Conservation (phyloP, 2,329 filamentous ascomycete genomes). For the Paraphaeosphaeria sporulosa region DNA sequence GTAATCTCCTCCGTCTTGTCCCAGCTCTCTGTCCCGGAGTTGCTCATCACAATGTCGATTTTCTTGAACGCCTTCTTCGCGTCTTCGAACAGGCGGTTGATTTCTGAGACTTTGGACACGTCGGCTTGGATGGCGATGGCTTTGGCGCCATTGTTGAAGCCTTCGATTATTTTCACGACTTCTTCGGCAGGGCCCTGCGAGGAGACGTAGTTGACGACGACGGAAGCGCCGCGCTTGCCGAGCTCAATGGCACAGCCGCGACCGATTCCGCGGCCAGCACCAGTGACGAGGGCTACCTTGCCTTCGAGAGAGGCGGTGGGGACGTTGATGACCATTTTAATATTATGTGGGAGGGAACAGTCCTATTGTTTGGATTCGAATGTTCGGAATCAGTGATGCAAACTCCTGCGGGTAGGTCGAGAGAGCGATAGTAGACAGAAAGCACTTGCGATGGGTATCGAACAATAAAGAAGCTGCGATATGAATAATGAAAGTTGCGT, state of each 20-base stretch:
- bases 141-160: conserved; percentile 57
- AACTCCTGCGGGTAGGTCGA: background rate
- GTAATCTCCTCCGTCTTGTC: conserved; percentile 73
- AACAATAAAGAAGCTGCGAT: conserved; percentile 4
- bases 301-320: conserved; percentile 59
- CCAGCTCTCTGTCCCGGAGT: conserved; percentile 70
- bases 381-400: background rate
- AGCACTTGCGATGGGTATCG: conserved; percentile 1
- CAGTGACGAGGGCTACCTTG: conserved; percentile 69
- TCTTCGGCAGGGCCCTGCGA: conserved; percentile 59
- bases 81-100: conserved; percentile 63
- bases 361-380: conserved; percentile 19
- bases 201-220: conserved; percentile 72
- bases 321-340: conserved; percentile 52
- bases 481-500: background rate
- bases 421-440: background rate
- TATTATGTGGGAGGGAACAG: conserved; percentile 28
- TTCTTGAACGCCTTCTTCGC: conserved; percentile 55
- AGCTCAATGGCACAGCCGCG: conserved; percentile 72
- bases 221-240: conserved; percentile 68
- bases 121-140: conserved; percentile 68
- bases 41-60: conserved; percentile 60
- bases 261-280: conserved; percentile 70
- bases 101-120: conserved; percentile 62
- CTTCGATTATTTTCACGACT: conserved; percentile 56